phyloP scores from a whole-genome alignment of 169 alveolate genomes.

The Plasmodium adleri region DNA sequence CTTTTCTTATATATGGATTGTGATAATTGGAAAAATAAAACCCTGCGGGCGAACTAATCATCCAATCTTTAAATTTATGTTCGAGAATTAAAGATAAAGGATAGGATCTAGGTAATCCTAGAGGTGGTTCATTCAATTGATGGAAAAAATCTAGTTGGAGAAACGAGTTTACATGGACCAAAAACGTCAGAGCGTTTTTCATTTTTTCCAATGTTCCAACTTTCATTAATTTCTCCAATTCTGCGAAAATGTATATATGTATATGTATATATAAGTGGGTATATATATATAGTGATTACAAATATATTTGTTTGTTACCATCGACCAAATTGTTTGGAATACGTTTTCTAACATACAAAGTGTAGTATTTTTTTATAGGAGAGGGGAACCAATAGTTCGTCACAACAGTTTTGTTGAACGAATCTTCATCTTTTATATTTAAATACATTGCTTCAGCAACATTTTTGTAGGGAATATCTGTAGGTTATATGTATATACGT shows the following conservation, averaged over 20 bases:
- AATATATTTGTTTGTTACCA: conserved; percentile 7
- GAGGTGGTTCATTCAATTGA: conserved; percentile 36
- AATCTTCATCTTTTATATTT: conserved; percentile 35
- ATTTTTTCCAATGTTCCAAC: conserved; percentile 30
- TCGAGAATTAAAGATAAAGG: conserved; percentile 37
- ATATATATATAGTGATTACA: too few species aligned
- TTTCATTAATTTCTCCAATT: conserved; percentile 29
- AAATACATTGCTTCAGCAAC: conserved; percentile 49
- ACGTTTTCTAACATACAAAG: conserved; percentile 11
- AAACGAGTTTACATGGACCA: conserved; percentile 60
- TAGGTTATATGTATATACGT: not conserved
- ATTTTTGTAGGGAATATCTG: conserved; percentile 35
- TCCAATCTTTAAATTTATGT: too few species aligned
- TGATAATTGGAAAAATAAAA: conserved; percentile 30
- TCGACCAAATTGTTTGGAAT: conserved; percentile 29
- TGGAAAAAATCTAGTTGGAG: conserved; percentile 56
- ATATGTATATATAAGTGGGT: not conserved
- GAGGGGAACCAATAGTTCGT: conserved; percentile 63
- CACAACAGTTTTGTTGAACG: conserved; percentile 2
- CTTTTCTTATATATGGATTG: too few species aligned
- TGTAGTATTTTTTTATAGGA: conserved; percentile 30
- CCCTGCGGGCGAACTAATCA: too few species aligned
- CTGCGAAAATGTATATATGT: conserved; percentile 4
- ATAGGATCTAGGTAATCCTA: not conserved
- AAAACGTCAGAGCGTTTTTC: conserved; percentile 17